These are phyloP conservation scores for Trichocladium antarcticum DNA, from an alignment of 495 filamentous ascomycete species.

Conservation along the genomic window DNA sequence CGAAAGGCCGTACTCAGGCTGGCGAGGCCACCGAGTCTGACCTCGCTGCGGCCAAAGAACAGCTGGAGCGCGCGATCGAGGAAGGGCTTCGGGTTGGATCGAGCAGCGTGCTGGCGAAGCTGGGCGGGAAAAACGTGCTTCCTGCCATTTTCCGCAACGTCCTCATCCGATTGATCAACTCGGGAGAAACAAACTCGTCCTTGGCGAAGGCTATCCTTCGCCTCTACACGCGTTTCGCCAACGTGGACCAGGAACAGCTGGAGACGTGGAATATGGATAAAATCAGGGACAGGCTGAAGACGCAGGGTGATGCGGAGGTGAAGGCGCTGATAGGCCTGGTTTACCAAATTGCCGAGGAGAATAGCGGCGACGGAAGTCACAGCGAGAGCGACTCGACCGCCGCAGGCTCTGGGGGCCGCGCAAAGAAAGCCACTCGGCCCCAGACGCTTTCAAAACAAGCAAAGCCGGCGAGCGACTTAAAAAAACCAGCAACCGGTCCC, in stretches of 20 bases:
- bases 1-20: neutral
- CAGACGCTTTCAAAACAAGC: conserved; percentile 3
- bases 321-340: conserved; percentile 35
- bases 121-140: conserved; percentile 32
- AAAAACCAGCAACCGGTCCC: conserved; percentile 1
- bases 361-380: conserved; percentile 14
- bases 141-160: conserved; percentile 47
- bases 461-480: conserved; percentile 2
- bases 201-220: conserved; percentile 55
- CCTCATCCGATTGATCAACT: conserved; percentile 54
- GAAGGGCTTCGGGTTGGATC: conserved; percentile 11
- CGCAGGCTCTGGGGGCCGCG: conserved; percentile 5
- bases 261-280: conserved; percentile 59
- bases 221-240: conserved; percentile 53
- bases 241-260: conserved; percentile 46
- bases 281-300: conserved; percentile 49
- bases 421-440: conserved; percentile 2
- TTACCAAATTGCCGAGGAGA: conserved; percentile 28
- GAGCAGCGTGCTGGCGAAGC: conserved; percentile 38
- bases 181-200: conserved; percentile 51
- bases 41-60: conserved; percentile 1
- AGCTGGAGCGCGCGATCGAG: conserved; percentile 15
- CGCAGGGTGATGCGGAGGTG: conserved; percentile 53
- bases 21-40: conserved; percentile 8
- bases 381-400: conserved; percentile 14